Conservation (phyloP, 202 grass and related monocot genomes). For the Eragrostis tef region DNA sequence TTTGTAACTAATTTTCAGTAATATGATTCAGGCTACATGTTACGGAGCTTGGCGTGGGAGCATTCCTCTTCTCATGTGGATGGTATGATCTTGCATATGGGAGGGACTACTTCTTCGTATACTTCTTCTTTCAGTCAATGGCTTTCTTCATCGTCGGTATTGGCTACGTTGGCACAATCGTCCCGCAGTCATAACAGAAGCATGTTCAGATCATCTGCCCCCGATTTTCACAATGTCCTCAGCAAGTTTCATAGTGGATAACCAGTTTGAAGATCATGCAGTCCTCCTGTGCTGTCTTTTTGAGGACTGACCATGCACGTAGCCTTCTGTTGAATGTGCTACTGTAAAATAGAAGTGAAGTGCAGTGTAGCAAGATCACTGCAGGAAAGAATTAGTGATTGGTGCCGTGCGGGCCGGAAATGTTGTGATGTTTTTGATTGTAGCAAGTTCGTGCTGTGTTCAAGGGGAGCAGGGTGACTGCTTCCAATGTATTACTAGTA, state of each 20-base stretch:
- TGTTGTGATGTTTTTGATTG: slow-evolving; percentile 47
- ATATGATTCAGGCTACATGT: slow-evolving; percentile 73
- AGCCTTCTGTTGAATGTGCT: slow-evolving; percentile 45
- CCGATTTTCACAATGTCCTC: slow-evolving; percentile 17
- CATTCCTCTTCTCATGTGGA: slow-evolving; percentile 83
- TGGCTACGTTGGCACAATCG: slow-evolving; percentile 87
- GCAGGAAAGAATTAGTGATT: slow-evolving; percentile 45
- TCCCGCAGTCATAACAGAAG: slow-evolving; percentile 65
- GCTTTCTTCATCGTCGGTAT: slow-evolving; percentile 89
- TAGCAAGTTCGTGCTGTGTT: slow-evolving; percentile 49
- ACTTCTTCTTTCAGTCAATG: slow-evolving; percentile 82
- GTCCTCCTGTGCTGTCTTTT: slow-evolving; percentile 26
- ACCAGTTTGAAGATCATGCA: slow-evolving; percentile 51
- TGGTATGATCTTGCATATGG: slow-evolving; percentile 86
- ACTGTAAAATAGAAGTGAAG: slow-evolving; percentile 55
- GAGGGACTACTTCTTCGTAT: slow-evolving; percentile 88
- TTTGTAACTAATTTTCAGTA: slow-evolving; percentile 2
- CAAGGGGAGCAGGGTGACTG: slow-evolving; percentile 39
- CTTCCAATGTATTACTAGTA: slow-evolving; percentile 55
- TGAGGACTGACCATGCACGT: slow-evolving; percentile 41
- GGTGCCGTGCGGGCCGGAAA: slow-evolving; percentile 34
- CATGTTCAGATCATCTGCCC: slow-evolving; percentile 9
- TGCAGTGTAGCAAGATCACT: slow-evolving; percentile 59
- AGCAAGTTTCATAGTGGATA: slow-evolving; percentile 50
- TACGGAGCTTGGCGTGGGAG: slow-evolving; percentile 73